Conservation (phyloP, 768 basidiomycete species). For the Rhodocollybia butyracea region DNA sequence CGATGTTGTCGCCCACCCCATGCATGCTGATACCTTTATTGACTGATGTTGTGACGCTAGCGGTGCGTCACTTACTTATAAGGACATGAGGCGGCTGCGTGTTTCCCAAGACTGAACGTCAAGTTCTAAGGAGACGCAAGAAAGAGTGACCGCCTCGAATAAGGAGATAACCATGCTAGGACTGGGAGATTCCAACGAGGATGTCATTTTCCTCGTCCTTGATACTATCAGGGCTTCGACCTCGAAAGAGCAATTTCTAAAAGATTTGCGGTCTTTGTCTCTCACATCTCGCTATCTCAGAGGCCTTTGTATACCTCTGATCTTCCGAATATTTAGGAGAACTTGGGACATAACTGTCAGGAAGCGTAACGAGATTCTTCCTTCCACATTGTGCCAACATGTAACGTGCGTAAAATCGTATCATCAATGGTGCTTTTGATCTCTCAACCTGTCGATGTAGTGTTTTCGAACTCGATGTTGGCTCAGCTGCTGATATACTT, state of each 20-base stretch:
- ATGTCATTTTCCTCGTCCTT: constrained; percentile 3
- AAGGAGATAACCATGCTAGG: not conserved
- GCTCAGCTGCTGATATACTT: not conserved
- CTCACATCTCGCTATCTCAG: constrained; percentile 6
- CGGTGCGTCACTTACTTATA: not conserved
- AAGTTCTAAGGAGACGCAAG: not conserved
- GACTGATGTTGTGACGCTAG: not conserved
- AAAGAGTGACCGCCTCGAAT: not conserved
- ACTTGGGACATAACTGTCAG: constrained; percentile 1
- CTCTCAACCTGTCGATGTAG: not conserved
- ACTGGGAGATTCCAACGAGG: not conserved
- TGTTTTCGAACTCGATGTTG: constrained; percentile 5
- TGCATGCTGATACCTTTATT: not conserved
- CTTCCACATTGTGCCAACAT: constrained; percentile 5
- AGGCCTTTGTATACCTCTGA: constrained; percentile 1
- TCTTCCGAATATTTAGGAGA: not conserved
- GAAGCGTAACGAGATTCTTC: not conserved
- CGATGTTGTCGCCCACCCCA: not conserved
- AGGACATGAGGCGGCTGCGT: constrained; percentile 4
- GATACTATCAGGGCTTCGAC: constrained; percentile 5
- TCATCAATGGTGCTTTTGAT: not conserved
- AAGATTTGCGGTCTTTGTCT: constrained; percentile 6
- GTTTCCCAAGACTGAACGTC: not conserved
- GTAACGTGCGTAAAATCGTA: constrained; percentile 4
- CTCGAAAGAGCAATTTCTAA: not conserved